Evolutionary conservation across 148 eudicot genomes (phyloP).

Genomic region (Silene latifolia): DNA sequence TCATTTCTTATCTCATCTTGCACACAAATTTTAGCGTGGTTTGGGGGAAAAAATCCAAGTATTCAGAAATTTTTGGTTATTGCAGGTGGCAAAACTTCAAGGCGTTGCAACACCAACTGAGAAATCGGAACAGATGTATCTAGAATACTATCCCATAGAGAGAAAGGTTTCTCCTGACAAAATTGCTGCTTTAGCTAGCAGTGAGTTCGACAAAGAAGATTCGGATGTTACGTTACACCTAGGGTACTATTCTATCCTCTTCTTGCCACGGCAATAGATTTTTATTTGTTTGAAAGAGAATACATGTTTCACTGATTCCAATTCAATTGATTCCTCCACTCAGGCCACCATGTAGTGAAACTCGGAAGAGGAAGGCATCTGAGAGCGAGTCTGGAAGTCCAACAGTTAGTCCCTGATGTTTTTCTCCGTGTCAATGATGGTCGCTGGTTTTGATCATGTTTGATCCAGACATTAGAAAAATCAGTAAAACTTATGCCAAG

Average conservation of each 20-base stretch:
- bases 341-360: constrained; percentile 41
- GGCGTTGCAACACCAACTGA: constrained; percentile 32
- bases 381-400: constrained; percentile 36
- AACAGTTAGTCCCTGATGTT: constrained; percentile 24
- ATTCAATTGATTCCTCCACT: neutral
- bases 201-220: constrained; percentile 38
- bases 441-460: constrained; percentile 6
- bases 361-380: constrained; percentile 37
- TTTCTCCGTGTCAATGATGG: neutral
- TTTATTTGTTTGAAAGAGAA: neutral
- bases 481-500: constrained; percentile 10
- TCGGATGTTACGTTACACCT: constrained; percentile 51
- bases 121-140: constrained; percentile 33
- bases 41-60: neutral
- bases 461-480: neutral
- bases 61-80: neutral
- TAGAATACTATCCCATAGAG: constrained; percentile 35
- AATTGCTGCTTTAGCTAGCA: constrained; percentile 30
- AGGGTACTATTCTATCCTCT: constrained; percentile 37
- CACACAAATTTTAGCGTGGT: neutral
- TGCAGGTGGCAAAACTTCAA: constrained; percentile 64
- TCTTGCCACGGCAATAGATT: neutral
- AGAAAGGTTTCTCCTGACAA: constrained; percentile 26
- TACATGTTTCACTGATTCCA: neutral
- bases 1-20: neutral